Evolutionary conservation across 1,284 basidiomycete genomes (phyloP).

Genomic region (Peniophora sp.): DNA sequence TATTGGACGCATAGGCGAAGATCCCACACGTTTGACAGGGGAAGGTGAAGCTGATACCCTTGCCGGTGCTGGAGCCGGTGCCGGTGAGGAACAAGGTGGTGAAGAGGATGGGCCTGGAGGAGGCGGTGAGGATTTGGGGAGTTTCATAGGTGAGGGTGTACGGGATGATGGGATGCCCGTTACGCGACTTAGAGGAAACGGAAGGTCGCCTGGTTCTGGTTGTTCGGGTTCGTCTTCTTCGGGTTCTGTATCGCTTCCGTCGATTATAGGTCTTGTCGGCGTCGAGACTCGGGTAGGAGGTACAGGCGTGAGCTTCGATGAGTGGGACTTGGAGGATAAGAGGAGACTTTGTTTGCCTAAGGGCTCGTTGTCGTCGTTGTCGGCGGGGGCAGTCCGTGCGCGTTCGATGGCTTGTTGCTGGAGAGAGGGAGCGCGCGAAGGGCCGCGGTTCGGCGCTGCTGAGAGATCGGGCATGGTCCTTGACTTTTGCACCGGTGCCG

Average conservation of each 20-base stretch:
- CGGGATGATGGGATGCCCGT: conserved; percentile 47
- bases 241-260: conserved; percentile 8
- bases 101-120: too few relatives aligned
- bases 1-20: too few relatives aligned
- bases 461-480: not conserved
- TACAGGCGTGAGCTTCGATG: not conserved
- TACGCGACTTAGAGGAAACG: not conserved
- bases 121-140: too few relatives aligned
- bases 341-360: not conserved
- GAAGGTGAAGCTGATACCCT: too few relatives aligned
- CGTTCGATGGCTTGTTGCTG: not conserved
- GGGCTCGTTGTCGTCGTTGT: not conserved
- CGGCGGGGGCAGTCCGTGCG: not conserved
- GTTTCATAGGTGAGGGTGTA: conserved; percentile 37
- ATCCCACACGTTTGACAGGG: too few relatives aligned
- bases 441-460: not conserved
- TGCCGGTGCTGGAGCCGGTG: too few relatives aligned
- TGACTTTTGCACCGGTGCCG: conserved; percentile 12
- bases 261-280: not conserved
- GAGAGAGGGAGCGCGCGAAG: not conserved
- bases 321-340: too few relatives aligned
- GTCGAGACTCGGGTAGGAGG: not conserved
- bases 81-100: too few relatives aligned
- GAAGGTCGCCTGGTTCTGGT: too few relatives aligned
- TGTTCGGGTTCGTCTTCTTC: conserved; percentile 5